Percentiles rank a stretch among this genome's conserved stretches.
These are phyloP conservation scores for Aureobasidium subglaciale DNA, from an alignment of 2,329 filamentous ascomycete species.

Conservation along the genomic window DNA sequence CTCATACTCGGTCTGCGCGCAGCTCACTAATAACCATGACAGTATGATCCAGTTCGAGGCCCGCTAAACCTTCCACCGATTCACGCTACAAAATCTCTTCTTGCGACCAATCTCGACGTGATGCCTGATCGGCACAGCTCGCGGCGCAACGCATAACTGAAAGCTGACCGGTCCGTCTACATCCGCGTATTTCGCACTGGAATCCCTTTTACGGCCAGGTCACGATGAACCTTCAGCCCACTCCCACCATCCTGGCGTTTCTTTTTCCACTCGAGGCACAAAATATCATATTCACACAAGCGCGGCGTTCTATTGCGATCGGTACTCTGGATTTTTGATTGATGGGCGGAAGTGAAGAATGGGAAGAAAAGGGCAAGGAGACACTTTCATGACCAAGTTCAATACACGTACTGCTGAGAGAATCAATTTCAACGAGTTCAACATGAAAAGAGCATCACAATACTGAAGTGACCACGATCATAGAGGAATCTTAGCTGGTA, in stretches of 20 bases:
- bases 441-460: too few relatives aligned
- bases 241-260: not conserved
- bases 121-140: too few relatives aligned
- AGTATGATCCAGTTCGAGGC: slow-evolving; percentile 99
- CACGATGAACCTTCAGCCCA: not conserved
- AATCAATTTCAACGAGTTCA: too few relatives aligned
- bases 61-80: slow-evolving; percentile 44
- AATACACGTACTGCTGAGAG: too few relatives aligned
- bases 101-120: too few relatives aligned
- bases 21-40: not conserved
- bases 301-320: slow-evolving; percentile 5
- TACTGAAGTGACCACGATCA: too few relatives aligned
- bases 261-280: not conserved
- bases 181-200: not conserved
- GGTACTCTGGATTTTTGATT: not conserved
- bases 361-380: not conserved
- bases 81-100: not conserved
- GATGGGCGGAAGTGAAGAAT: not conserved
- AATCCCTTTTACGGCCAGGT: not conserved
- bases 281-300: slow-evolving; percentile 3
- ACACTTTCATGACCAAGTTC: too few relatives aligned
- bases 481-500: not conserved
- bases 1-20: not conserved
- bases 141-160: not conserved
- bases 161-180: not conserved